Evolutionary conservation across 805 yeast genomes (phyloP).

Genomic region (baker's yeast (Saccharomyces cerevisiae)): DNA sequence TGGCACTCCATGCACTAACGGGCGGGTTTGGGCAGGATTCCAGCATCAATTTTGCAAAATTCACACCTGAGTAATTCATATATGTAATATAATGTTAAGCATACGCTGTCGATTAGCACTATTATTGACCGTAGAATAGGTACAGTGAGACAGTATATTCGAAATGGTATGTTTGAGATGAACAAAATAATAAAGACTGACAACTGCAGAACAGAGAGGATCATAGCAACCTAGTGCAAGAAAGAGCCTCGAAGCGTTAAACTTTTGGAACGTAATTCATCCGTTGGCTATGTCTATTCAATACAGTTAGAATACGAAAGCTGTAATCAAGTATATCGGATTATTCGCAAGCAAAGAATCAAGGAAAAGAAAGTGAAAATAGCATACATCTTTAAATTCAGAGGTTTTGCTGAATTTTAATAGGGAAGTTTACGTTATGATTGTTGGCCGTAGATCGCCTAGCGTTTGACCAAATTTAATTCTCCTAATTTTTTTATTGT

Average conservation of each 20-base stretch:
- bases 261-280: not conserved
- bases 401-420: too few species aligned
- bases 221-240: not conserved
- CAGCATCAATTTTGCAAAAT: not conserved
- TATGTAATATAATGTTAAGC: not conserved
- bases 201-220: not conserved
- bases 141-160: slow-evolving; percentile 19
- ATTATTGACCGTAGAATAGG: not conserved
- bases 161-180: slow-evolving; percentile 17
- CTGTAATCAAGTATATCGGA: not conserved
- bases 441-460: too few species aligned
- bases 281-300: not conserved
- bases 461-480: not conserved
- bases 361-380: too few species aligned
- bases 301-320: not conserved
- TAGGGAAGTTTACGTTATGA: too few species aligned
- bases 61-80: slow-evolving; percentile 1
- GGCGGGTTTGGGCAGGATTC: not conserved
- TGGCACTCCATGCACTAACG: not conserved
- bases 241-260: not conserved
- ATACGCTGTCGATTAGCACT: not conserved
- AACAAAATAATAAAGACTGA: not conserved
- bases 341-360: too few species aligned
- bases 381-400: too few species aligned
- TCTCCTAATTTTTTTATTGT: too few species aligned